Evolutionary conservation across 352 stramenopile genomes (phyloP).

Genomic region (Blastocystis sp.): DNA sequence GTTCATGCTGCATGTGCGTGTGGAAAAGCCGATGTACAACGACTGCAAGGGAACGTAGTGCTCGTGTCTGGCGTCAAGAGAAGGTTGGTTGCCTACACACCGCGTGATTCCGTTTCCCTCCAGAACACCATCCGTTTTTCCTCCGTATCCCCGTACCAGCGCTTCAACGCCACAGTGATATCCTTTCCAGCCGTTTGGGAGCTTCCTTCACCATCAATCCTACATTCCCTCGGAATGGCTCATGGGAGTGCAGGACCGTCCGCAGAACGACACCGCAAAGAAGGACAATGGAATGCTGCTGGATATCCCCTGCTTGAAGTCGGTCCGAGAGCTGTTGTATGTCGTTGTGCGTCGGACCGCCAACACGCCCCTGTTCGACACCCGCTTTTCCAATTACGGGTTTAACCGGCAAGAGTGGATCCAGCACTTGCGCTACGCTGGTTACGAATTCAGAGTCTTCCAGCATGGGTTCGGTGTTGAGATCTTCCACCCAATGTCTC

Average conservation of each 20-base stretch:
- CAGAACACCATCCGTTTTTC: background rate
- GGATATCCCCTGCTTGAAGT: background rate
- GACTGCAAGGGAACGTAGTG: background rate
- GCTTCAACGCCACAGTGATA: background rate
- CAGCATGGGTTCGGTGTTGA: conserved; percentile 5
- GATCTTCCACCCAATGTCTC: background rate
- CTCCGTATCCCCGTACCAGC: background rate
- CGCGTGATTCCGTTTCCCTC: background rate
- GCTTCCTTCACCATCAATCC: background rate
- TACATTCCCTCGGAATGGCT: background rate
- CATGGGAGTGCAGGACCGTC: background rate
- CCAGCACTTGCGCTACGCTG: background rate
- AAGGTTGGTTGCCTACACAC: background rate
- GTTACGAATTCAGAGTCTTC: conserved; percentile 42
- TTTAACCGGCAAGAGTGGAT: conserved; percentile 31
- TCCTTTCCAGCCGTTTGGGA: background rate
- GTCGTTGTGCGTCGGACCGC: background rate
- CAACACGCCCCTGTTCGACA: background rate
- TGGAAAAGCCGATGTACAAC: background rate
- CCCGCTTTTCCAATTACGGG: background rate
- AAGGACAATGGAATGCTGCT: background rate
- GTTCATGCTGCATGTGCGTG: background rate
- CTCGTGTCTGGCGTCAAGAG: background rate
- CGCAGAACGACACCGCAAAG: background rate
- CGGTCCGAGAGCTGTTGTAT: background rate